Evolutionary conservation across 345 rosid genomes (phyloP).

Genomic region (Eucalyptus microcorys): DNA sequence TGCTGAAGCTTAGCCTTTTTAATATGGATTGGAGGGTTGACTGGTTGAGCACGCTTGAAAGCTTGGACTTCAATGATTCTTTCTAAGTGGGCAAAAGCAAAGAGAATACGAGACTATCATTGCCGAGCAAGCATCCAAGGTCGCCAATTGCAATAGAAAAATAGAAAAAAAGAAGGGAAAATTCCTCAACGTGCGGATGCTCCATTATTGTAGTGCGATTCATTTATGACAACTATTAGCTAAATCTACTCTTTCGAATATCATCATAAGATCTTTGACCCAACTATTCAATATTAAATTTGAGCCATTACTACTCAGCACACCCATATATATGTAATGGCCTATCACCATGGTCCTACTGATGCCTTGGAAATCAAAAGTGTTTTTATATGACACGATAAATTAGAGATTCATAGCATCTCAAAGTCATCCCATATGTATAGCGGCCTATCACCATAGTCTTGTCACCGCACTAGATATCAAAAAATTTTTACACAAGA

Average conservation of each 20-base stretch:
- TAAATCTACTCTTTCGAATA: neutral
- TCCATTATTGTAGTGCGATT: neutral
- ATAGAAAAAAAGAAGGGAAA: neutral
- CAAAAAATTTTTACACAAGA: neutral
- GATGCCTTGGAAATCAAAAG: too few species aligned
- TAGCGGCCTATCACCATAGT: neutral
- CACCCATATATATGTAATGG: fast-evolving
- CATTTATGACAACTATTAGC: neutral
- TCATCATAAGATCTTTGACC: neutral
- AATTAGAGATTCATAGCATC: too few species aligned
- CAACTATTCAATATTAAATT: neutral
- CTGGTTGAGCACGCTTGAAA: neutral
- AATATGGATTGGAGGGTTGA: neutral
- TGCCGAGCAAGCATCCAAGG: too few species aligned
- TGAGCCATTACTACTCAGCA: fast-evolving
- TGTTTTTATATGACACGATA: fast-evolving
- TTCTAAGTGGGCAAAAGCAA: neutral
- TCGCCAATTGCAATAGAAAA: neutral
- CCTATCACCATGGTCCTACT: too few species aligned
- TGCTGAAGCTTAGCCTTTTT: neutral
- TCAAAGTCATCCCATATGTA: fast-evolving
- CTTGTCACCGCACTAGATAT: fast-evolving
- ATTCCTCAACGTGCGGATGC: neutral
- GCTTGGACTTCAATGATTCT: neutral
- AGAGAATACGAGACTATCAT: too few species aligned